These are phyloP conservation scores for Xylariaceae sp. DNA, from an alignment of 2,329 filamentous ascomycete species.

Conservation along the genomic window DNA sequence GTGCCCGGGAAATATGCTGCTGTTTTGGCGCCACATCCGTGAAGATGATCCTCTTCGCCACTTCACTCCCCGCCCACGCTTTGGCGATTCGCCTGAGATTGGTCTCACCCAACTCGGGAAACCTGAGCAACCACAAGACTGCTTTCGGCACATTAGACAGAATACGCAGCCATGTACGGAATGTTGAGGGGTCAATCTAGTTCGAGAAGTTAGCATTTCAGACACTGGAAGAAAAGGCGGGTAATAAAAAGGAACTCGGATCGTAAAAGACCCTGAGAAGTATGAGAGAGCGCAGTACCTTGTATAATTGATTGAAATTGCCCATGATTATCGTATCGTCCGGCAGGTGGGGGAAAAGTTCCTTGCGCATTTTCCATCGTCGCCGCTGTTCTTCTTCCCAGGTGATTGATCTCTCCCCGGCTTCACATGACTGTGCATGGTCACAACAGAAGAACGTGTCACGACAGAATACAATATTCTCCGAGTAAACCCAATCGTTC, in stretches of 20 bases:
- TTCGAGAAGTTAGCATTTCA: conserved; percentile 15
- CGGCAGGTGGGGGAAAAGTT: conserved; percentile 76
- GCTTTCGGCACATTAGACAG: conserved; percentile 79
- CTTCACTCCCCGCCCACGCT: conserved; percentile 77
- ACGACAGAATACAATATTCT: conserved; percentile 91
- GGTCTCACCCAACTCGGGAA: conserved; percentile 85
- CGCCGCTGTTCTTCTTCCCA: conserved; percentile 81
- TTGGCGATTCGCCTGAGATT: conserved; percentile 77
- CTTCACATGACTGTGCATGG: conserved; percentile 83
- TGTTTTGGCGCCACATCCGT: conserved; percentile 96
- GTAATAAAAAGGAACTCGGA: neutral
- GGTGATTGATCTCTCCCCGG: conserved; percentile 57
- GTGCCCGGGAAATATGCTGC: conserved; percentile 85
- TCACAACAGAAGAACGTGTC: conserved; percentile 99
- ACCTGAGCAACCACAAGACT: conserved; percentile 91
- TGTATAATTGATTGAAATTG: conserved; percentile 98
- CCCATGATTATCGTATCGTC: conserved; percentile 87
- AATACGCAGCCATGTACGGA: conserved; percentile 92
- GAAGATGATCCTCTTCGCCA: conserved; percentile 83
- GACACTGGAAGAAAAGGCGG: too few relatives aligned
- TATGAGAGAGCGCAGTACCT: conserved; percentile 50
- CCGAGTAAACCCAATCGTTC: conserved; percentile 88
- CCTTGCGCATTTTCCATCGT: conserved; percentile 88
- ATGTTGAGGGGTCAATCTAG: conserved; percentile 94
- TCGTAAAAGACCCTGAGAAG: neutral